These are phyloP conservation scores for Boletellus deceptivus DNA, from an alignment of 1,284 basidiomycete species.

Conservation along the genomic window DNA sequence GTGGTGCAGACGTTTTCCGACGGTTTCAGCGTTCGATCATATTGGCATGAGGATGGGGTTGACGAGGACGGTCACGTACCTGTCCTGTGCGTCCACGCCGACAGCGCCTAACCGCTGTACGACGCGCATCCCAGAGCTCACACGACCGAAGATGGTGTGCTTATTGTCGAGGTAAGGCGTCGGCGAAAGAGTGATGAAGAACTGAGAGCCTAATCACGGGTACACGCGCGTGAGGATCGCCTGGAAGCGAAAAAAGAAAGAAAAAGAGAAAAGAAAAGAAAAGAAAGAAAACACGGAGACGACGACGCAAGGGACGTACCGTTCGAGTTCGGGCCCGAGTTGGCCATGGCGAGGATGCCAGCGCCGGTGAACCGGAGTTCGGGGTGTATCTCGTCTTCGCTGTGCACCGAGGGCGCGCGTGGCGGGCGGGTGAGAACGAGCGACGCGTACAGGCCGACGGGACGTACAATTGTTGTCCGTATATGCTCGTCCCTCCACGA, in stretches of 20 bases:
- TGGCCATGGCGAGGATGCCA: slow-evolving; percentile 95
- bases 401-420: slow-evolving; percentile 23
- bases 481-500: slow-evolving; percentile 89
- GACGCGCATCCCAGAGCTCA: slow-evolving; percentile 83
- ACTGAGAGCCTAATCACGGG: slow-evolving; percentile 74
- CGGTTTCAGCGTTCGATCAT: neutral
- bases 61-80: slow-evolving; percentile 42
- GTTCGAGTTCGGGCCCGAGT: slow-evolving; percentile 92
- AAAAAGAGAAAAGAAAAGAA: no score
- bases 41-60: neutral
- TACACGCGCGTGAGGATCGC: no score
- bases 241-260: no score
- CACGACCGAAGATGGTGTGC: slow-evolving; percentile 91
- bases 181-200: slow-evolving; percentile 87
- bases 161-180: slow-evolving; percentile 93
- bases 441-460: no score
- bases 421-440: no score
- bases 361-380: slow-evolving; percentile 94
- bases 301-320: slow-evolving; percentile 44
- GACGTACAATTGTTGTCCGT: slow-evolving; percentile 84
- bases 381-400: slow-evolving; percentile 84
- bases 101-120: slow-evolving; percentile 81
- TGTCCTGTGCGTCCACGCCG: slow-evolving; percentile 74
- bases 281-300: no score
- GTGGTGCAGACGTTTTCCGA: neutral